Conservation (phyloP, 192 early-diverging fungal species). For the Backusella tuberculispora region DNA sequence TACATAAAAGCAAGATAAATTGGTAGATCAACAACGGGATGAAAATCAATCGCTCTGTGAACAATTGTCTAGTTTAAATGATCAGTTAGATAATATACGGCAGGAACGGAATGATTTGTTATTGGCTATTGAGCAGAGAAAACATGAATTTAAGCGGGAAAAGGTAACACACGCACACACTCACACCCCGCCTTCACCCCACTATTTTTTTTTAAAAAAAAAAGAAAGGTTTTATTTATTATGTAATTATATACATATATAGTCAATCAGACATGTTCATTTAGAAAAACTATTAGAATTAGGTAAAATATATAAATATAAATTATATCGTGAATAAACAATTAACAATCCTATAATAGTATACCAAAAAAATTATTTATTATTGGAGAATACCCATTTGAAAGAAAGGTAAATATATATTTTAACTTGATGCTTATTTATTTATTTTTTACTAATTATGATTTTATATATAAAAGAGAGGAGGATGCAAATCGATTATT, state of each 20-base stretch:
- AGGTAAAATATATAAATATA: background rate
- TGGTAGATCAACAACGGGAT: constrained; percentile 4
- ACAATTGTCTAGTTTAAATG: background rate
- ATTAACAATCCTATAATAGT: background rate
- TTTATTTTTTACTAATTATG: background rate
- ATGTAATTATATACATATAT: background rate
- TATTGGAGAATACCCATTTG: background rate
- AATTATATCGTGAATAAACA: background rate
- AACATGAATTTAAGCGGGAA: constrained; percentile 18
- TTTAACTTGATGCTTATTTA: background rate
- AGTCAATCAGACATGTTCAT: background rate
- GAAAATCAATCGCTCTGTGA: background rate
- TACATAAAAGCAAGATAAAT: background rate
- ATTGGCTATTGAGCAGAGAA: constrained; percentile 12
- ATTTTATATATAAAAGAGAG: background rate
- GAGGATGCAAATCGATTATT: background rate
- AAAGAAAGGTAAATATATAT: constrained; percentile 5
- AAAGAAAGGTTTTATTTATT: background rate
- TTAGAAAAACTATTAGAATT: constrained; percentile 7
- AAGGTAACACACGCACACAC: too few relatives aligned
- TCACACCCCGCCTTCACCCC: too few relatives aligned
- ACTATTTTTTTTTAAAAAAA: too few relatives aligned
- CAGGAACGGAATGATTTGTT: background rate
- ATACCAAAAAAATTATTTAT: constrained; percentile 14
- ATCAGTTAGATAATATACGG: background rate